phyloP scores from a whole-genome alignment of 2,329 filamentous ascomycete genomes.

The Pseudofabraea citricarpa region DNA sequence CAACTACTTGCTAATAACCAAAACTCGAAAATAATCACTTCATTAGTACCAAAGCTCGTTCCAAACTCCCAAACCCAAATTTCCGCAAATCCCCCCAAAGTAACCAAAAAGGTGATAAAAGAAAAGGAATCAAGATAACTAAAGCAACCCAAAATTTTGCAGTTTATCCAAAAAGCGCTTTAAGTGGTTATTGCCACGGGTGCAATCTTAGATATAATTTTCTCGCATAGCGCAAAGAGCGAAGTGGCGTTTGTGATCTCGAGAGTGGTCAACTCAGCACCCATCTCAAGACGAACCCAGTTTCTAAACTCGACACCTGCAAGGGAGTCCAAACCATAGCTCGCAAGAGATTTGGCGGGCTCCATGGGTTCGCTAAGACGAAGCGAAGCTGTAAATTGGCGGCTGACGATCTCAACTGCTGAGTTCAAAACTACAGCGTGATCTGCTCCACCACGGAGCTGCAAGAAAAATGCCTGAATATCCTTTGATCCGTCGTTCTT shows the following conservation, averaged over 20 bases:
- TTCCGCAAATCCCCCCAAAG: no score
- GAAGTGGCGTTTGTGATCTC: conserved; percentile 26
- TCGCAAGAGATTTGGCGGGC: conserved; percentile 16
- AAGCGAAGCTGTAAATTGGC: conserved; percentile 21
- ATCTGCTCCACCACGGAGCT: conserved; percentile 12
- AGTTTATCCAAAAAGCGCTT: no score
- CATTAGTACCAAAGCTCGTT: no score
- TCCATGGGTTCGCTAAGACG: conserved; percentile 20
- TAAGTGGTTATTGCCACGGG: no score
- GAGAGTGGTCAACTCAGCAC: conserved; percentile 23
- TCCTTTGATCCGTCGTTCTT: conserved; percentile 18
- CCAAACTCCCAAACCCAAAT: no score
- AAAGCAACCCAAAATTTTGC: no score
- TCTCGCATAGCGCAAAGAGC: conserved; percentile 23
- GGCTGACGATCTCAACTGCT: conserved; percentile 17
- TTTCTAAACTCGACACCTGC: conserved; percentile 45
- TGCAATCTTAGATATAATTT: conserved; percentile 13
- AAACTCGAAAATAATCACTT: no score
- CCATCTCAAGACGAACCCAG: conserved; percentile 39
- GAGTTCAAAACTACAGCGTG: conserved; percentile 10
- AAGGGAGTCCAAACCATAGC: conserved; percentile 40
- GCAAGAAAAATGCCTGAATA: conserved; percentile 9
- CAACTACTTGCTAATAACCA: no score
- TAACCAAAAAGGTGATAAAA: no score
- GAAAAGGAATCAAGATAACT: no score